phyloP scores from a whole-genome alignment of 305 asterid species.

The Solanum aculeatissimum region DNA sequence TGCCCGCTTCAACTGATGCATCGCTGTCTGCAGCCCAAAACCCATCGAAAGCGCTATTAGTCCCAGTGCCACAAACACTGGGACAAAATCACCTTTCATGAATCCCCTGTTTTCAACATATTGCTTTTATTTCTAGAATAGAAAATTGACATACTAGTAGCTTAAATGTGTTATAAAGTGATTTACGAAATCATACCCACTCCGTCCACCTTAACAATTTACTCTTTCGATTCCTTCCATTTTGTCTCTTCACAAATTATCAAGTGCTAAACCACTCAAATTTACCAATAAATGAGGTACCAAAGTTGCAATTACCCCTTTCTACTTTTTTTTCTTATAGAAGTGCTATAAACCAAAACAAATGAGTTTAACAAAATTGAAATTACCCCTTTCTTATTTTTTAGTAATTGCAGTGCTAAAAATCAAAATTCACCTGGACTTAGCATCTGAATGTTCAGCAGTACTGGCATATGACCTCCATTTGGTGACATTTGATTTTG shows the following conservation, averaged over 20 bases:
- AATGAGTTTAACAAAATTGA: not conserved
- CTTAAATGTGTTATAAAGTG: not conserved
- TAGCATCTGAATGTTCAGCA: not conserved
- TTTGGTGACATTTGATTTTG: not conserved
- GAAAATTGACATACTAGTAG: not conserved
- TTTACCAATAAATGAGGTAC: not conserved
- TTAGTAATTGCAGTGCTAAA: not conserved
- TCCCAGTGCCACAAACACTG: constrained; percentile 61
- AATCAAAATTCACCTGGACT: not conserved
- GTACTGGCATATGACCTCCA: not conserved
- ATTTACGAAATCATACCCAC: not conserved
- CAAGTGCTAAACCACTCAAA: not conserved
- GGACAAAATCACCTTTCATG: constrained; percentile 35
- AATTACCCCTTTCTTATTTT: not conserved
- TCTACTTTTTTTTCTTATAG: not conserved
- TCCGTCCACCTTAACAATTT: no score
- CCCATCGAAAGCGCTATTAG: constrained; percentile 27
- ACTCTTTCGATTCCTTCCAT: not conserved
- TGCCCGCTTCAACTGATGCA: constrained; percentile 39
- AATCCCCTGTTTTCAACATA: constrained; percentile 8
- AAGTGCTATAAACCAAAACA: not conserved
- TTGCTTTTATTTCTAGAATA: not conserved
- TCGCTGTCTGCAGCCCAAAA: constrained; percentile 40
- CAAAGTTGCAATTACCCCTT: not conserved
- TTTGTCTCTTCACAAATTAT: not conserved